phyloP scores from a whole-genome alignment of 75 land plant genomes.

The Pinus albicaulis region DNA sequence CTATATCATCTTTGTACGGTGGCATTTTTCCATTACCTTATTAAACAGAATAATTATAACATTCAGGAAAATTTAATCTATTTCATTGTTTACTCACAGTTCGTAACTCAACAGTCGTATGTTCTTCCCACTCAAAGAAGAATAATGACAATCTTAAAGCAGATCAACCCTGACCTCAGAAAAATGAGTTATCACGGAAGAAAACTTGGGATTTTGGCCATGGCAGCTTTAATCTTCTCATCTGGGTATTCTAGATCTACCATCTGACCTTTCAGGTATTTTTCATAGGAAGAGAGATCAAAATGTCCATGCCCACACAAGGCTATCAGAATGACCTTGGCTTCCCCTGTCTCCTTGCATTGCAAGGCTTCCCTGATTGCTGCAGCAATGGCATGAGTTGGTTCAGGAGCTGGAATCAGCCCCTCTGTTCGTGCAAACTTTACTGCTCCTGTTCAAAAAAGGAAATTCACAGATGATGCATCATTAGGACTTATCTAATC shows the following conservation, averaged over 20 bases:
- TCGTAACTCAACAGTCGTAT: neutral
- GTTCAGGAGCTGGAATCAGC: constrained; percentile 91
- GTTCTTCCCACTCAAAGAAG: neutral
- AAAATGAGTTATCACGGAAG: neutral
- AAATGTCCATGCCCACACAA: constrained; percentile 98
- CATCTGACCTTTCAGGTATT: constrained; percentile 73
- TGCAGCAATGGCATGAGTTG: constrained; percentile 97
- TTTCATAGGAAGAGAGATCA: constrained; percentile 83
- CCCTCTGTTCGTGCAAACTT: constrained; percentile 90
- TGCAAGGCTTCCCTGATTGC: constrained; percentile 80
- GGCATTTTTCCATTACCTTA: neutral
- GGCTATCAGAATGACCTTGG: constrained; percentile 81
- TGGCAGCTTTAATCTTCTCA: constrained; percentile 49
- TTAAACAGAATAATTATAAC: neutral
- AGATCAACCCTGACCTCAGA: neutral
- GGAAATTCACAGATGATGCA: neutral
- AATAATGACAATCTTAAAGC: no score
- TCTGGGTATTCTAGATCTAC: constrained; percentile 63
- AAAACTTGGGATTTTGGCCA: constrained; percentile 44
- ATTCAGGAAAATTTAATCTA: neutral
- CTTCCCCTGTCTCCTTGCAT: constrained; percentile 79
- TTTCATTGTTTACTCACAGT: neutral
- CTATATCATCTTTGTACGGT: neutral
- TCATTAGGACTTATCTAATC: neutral
- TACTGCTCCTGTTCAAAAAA: constrained; percentile 55